Evolutionary conservation across 1,284 basidiomycete species (phyloP), one percentile per base, ranked within the genome.

Genomic region (Pseudozyma hubeiensis): DNA sequence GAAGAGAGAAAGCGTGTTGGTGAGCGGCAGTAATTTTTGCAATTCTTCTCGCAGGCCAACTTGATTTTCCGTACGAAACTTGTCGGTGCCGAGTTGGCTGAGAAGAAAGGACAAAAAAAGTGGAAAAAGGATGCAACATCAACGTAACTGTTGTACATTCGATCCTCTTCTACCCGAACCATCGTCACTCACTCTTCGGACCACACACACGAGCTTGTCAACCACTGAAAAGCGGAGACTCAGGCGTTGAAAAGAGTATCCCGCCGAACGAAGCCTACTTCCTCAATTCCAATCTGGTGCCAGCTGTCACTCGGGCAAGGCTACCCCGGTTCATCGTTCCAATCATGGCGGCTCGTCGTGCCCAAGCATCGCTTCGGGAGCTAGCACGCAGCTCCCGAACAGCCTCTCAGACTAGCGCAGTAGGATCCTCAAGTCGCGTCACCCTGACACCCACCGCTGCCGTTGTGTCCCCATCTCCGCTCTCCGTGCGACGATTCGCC

Each of bases 331-430:
- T 6, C n/a, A n/a, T 29, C 53, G 33, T 45, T 17, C 34, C 52
- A 1, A 59, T 39, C 39, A 68, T 68, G 65, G 65, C 65, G 44
- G 55, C 60, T 52, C 59, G 65, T 30, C 60, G 59, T 34, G 50
- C 41, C 7, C 58, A 62, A 29, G 51, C 51, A 8, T 47, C 59
- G 47, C 51, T 68, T 19, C 37, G 52, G n/a, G 50, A 63, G 35
- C 39, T 62, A 14, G 24, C 39, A 3, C 65, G 50, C 24, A 45
- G 52, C 24, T 31, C 53, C 19, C 59, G 59, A 10, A 47, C 19
- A 41, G 34, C 33, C 19, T 17, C 11, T 6, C 51, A 39, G 16
- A 45, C 47, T 7, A 37, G 49, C 40, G 31, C 41, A 10, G 31
- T 35, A 10, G 47, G 54, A 50, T 60, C 55, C 13, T 55, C 57